Conservation (phyloP, 352 stramenopile genomes). For the Globisporangium canariense region DNA sequence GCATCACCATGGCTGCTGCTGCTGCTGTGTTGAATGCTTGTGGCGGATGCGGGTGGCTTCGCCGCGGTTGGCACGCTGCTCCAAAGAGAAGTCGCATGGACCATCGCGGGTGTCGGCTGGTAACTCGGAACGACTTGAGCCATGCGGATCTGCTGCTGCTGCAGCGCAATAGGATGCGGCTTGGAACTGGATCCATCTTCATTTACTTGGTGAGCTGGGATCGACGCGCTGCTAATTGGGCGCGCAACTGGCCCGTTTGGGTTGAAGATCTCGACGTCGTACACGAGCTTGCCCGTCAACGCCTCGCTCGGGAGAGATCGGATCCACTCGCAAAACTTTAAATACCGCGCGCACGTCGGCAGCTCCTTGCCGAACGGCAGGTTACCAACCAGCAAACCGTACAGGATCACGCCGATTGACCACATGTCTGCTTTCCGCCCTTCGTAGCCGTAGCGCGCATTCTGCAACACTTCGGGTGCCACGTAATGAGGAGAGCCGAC, state of each 20-base stretch:
- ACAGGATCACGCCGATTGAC: constrained; percentile 93
- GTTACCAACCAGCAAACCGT: constrained; percentile 89
- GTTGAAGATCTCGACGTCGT: constrained; percentile 50
- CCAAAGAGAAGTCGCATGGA: constrained; percentile 13
- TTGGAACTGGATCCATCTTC: constrained; percentile 4
- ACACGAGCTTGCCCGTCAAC: constrained; percentile 65
- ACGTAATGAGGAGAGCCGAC: constrained; percentile 97
- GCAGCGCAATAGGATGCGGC: neutral
- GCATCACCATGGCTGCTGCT: constrained; percentile 5
- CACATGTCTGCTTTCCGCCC: constrained; percentile 92
- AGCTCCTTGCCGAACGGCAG: constrained; percentile 96
- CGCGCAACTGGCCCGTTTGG: constrained; percentile 8
- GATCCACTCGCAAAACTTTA: constrained; percentile 94
- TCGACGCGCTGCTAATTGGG: neutral
- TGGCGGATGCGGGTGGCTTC: constrained; percentile 13
- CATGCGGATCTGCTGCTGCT: constrained; percentile 15
- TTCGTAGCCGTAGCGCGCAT: constrained; percentile 88
- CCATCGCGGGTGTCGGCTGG: constrained; percentile 11
- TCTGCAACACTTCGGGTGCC: constrained; percentile 93
- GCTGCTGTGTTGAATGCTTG: constrained; percentile 8
- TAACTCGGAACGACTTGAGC: constrained; percentile 13
- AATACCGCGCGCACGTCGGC: constrained; percentile 90
- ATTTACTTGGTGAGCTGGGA: neutral
- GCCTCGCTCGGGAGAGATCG: constrained; percentile 55
- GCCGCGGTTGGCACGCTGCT: constrained; percentile 11